Conservation (phyloP, 2,329 filamentous ascomycete genomes). For the Myriosclerotinia curreyana region DNA sequence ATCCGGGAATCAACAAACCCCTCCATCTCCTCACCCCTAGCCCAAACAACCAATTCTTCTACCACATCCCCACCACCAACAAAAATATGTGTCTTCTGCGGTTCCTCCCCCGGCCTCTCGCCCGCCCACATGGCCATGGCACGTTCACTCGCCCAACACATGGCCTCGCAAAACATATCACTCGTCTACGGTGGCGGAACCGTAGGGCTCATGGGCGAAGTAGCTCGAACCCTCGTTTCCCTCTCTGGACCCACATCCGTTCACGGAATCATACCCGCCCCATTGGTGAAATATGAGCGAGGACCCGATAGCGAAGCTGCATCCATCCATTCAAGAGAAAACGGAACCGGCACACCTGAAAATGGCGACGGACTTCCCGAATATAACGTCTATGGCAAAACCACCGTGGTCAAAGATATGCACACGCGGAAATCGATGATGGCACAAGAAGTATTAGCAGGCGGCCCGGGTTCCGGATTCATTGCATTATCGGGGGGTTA, state of each 20-base stretch:
- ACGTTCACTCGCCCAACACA: slow-evolving; percentile 65
- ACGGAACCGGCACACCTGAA: slow-evolving; percentile 14
- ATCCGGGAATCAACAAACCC: background rate
- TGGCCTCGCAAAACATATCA: slow-evolving; percentile 73
- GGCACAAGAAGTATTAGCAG: slow-evolving; percentile 80
- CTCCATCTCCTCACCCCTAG: slow-evolving; percentile 7
- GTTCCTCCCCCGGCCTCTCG: slow-evolving; percentile 69
- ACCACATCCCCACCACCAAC: slow-evolving; percentile 7
- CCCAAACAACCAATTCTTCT: slow-evolving; percentile 11
- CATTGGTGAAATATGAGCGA: slow-evolving; percentile 76
- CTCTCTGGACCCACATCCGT: slow-evolving; percentile 78
- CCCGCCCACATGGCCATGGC: slow-evolving; percentile 69
- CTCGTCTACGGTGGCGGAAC: slow-evolving; percentile 96
- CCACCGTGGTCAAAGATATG: slow-evolving; percentile 92
- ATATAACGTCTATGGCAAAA: slow-evolving; percentile 65
- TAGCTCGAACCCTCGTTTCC: slow-evolving; percentile 80
- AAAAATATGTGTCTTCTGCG: slow-evolving; percentile 63
- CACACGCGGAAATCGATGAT: slow-evolving; percentile 93
- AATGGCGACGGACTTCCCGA: slow-evolving; percentile 44
- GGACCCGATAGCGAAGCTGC: slow-evolving; percentile 53
- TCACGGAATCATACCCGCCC: slow-evolving; percentile 89
- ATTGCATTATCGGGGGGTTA: slow-evolving; percentile 86
- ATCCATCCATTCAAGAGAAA: slow-evolving; percentile 26
- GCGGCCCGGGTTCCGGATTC: slow-evolving; percentile 82
- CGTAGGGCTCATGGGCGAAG: slow-evolving; percentile 90